phyloP scores from a whole-genome alignment of 192 early-diverging fungal species.

The Backusella parvicylindrica region DNA sequence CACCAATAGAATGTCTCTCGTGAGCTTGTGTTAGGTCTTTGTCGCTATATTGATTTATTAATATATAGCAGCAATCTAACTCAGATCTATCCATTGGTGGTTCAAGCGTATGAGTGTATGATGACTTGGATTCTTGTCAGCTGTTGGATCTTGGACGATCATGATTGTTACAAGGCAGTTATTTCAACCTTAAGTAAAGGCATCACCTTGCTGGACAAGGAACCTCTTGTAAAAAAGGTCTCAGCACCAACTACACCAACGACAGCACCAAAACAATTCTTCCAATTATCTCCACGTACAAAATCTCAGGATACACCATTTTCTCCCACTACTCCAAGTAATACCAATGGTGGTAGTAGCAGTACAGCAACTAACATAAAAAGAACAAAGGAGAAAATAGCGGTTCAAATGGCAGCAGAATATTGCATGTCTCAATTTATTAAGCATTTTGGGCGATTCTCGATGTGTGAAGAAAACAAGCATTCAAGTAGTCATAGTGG shows the following conservation, averaged over 20 bases:
- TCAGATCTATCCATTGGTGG: constrained; percentile 53
- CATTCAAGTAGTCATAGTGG: too few species aligned
- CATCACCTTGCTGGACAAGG: constrained; percentile 58
- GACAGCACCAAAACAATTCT: constrained; percentile 17
- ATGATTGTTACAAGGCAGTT: constrained; percentile 59
- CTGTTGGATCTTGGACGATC: constrained; percentile 74
- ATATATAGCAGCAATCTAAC: constrained; percentile 51
- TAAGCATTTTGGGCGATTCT: constrained; percentile 70
- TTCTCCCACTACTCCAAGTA: background rate
- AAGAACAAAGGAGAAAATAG: constrained; percentile 40
- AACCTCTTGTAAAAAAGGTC: background rate
- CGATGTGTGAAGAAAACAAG: too few species aligned
- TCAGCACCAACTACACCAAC: background rate
- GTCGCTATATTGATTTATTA: constrained; percentile 65
- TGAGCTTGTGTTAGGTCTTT: constrained; percentile 65
- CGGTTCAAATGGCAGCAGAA: constrained; percentile 72
- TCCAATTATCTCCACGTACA: constrained; percentile 11
- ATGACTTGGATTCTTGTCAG: constrained; percentile 69
- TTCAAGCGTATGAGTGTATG: constrained; percentile 70
- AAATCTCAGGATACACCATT: background rate
- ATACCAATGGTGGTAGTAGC: too few species aligned
- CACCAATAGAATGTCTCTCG: constrained; percentile 61
- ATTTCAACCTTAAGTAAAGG: constrained; percentile 67
- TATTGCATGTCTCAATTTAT: constrained; percentile 62
- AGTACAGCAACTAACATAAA: background rate